These are phyloP conservation scores for Brassica balearica DNA, from an alignment of 441 rosid species.

Conservation along the genomic window DNA sequence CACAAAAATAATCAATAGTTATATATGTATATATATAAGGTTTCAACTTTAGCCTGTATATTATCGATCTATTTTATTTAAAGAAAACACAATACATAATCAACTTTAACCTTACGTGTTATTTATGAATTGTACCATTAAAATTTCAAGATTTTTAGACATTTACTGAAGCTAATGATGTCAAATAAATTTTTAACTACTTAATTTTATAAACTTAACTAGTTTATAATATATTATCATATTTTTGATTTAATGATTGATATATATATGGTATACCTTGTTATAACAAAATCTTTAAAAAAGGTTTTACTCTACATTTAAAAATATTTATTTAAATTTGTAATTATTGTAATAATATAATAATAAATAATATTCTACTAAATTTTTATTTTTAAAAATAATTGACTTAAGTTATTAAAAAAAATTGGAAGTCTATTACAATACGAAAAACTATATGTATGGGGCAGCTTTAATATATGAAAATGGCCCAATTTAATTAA, in stretches of 20 bases:
- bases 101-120: background rate
- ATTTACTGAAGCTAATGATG: slow-evolving; percentile 2
- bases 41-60: too few relatives aligned
- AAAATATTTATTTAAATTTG: background rate
- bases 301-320: background rate
- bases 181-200: background rate
- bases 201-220: background rate
- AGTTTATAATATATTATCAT: background rate
- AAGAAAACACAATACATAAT: background rate
- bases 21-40: background rate
- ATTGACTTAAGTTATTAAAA: too few relatives aligned
- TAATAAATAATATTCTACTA: too few relatives aligned
- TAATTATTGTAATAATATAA: too few relatives aligned
- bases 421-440: too few relatives aligned
- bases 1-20: background rate
- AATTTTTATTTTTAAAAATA: too few relatives aligned
- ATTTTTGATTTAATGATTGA: background rate
- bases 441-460: too few relatives aligned
- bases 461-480: too few relatives aligned
- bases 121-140: background rate
- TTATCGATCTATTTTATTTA: background rate
- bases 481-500: too few relatives aligned
- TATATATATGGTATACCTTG: background rate
- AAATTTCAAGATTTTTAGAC: background rate
- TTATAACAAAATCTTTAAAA: background rate